Evolutionary conservation across 495 filamentous ascomycete genomes (phyloP).

Genomic region (Lineolata rhizophorae): DNA sequence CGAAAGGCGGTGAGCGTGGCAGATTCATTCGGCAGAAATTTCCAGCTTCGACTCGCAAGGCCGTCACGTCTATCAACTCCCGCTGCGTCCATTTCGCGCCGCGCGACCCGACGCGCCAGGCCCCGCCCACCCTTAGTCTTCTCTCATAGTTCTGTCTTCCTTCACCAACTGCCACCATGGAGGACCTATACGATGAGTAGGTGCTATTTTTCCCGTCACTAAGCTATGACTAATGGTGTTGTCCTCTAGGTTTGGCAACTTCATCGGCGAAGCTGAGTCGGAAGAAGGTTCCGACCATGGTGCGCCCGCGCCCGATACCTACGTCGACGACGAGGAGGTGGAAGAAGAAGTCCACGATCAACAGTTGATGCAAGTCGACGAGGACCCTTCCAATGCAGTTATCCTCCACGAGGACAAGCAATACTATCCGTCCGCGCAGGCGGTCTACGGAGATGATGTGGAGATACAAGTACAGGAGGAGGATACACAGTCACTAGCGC

Average conservation of each 20-base stretch:
- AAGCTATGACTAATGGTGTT: constrained; percentile 4
- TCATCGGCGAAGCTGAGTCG: constrained; percentile 80
- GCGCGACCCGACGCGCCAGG: too few species aligned
- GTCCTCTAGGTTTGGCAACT: constrained; percentile 71
- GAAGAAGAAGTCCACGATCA: constrained; percentile 44
- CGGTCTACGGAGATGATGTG: constrained; percentile 83
- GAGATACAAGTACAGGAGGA: constrained; percentile 94
- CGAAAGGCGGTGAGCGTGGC: too few species aligned
- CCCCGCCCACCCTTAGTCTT: too few species aligned
- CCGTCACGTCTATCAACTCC: too few species aligned
- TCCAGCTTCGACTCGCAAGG: too few species aligned
- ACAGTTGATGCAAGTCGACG: constrained; percentile 89
- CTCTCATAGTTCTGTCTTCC: too few species aligned
- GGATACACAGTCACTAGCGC: constrained; percentile 75
- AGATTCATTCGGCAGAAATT: too few species aligned
- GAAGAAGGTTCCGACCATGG: constrained; percentile 55
- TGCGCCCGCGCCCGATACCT: constrained; percentile 45
- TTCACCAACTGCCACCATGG: constrained; percentile 18
- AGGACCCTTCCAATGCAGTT: constrained; percentile 92
- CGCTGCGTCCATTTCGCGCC: too few species aligned
- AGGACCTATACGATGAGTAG: constrained; percentile 22
- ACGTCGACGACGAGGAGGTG: constrained; percentile 55
- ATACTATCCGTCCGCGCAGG: constrained; percentile 91
- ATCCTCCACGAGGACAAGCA: constrained; percentile 97
- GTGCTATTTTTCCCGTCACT: background rate